These are phyloP conservation scores for Phytopythium ostracodes DNA, from an alignment of 352 stramenopile genomes.

Conservation along the genomic window DNA sequence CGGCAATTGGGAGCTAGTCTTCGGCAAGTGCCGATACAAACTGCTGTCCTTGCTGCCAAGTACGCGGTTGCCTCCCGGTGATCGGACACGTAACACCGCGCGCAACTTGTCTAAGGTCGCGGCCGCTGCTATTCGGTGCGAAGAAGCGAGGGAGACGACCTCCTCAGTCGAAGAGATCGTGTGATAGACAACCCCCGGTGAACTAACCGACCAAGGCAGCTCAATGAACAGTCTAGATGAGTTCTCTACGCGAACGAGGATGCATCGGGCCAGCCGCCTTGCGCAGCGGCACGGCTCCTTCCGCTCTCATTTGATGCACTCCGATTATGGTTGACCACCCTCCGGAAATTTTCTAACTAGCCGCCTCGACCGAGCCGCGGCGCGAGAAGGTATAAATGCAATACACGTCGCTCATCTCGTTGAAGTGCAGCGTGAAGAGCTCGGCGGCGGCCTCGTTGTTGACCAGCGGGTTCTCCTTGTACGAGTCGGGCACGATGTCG, in stretches of 20 bases:
- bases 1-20: conserved; percentile 77
- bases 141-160: neutral
- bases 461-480: conserved; percentile 84
- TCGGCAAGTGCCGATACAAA: conserved; percentile 59
- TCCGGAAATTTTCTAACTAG: neutral
- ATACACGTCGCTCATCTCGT: conserved; percentile 89
- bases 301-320: conserved; percentile 18
- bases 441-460: conserved; percentile 56
- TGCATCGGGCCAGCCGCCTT: neutral
- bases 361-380: neutral
- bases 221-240: neutral
- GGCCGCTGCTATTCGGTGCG: neutral
- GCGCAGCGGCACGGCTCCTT: neutral
- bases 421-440: conserved; percentile 85
- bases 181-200: neutral
- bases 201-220: neutral
- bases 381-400: conserved; percentile 82
- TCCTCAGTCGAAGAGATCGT: conserved; percentile 8
- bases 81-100: neutral
- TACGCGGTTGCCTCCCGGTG: conserved; percentile 25
- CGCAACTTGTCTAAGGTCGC: neutral
- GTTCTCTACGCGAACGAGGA: neutral
- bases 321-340: neutral
- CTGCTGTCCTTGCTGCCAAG: conserved; percentile 55
- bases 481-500: conserved; percentile 68